Evolutionary conservation across 768 basidiomycete species (phyloP).

Genomic region (Lanmaoa rubissima): DNA sequence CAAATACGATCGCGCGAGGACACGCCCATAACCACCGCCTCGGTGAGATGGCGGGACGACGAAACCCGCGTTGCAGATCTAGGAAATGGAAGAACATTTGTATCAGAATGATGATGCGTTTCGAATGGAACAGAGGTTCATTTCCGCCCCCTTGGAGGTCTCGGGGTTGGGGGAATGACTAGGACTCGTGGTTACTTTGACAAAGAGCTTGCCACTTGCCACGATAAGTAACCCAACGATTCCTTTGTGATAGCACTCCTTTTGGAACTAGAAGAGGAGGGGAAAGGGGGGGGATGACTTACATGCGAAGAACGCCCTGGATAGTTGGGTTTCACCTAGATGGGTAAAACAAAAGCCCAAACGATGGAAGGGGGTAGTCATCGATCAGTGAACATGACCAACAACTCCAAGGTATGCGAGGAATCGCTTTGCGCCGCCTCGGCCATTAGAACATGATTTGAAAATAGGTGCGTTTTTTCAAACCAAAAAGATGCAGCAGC

Average conservation of each 20-base stretch:
- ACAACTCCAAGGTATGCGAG: not conserved
- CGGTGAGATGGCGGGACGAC: constrained; percentile 66
- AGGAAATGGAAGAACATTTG: not conserved
- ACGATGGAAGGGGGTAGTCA: not conserved
- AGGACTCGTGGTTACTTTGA: not conserved
- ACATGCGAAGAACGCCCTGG: constrained; percentile 89
- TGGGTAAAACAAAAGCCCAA: not conserved
- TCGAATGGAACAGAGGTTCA: not conserved
- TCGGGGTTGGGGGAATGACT: not conserved
- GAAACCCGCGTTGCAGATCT: constrained; percentile 93
- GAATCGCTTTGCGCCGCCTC: not conserved
- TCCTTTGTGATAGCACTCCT: not conserved
- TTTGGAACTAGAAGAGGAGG: no score
- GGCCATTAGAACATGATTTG: not conserved
- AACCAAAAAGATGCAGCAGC: no score
- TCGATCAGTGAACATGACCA: constrained; percentile 3
- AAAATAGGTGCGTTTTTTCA: no score
- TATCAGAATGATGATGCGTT: not conserved
- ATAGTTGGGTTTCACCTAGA: constrained; percentile 81
- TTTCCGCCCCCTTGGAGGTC: constrained; percentile 4
- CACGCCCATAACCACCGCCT: constrained; percentile 62
- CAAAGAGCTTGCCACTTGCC: not conserved
- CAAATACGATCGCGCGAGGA: constrained; percentile 76
- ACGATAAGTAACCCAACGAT: not conserved
- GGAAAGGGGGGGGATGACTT: constrained; percentile 32